Evolutionary conservation across 139 green algal species (phyloP), one percentile per base, ranked within the genome.

Genomic region (Chlamydomonas incerta): DNA sequence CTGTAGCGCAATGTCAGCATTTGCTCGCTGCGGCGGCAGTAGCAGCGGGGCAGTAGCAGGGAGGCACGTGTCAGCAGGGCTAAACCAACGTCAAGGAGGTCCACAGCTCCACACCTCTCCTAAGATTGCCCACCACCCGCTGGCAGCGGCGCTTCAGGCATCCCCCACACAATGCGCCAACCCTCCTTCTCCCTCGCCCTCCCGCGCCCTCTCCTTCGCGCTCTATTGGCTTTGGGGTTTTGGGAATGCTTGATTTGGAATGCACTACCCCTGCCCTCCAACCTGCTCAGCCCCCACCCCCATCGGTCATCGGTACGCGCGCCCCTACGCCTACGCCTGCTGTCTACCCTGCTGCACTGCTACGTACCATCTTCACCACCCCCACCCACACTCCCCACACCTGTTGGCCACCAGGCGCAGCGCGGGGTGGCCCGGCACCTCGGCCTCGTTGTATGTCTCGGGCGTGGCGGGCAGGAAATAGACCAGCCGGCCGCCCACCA

Each of bases 1-100:
- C 90, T 97, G 93, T 98, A 99, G 13, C 92, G 83, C 0, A 47
- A 73, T 9, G 90, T 94, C 15, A 99, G 92, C 4, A 95, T 67
- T 90, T 99, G 97, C 87, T 98, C 95, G 50, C 92, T 93, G 88
- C 80, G 47, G 52, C 13, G 65, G 57, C 34, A 3, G 31, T 15
- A 82, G 47, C 33, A 15, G 28, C 31, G 66, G 29, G 65, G 86
- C 28, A 24, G 34, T 34, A 24, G 3, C 13, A 47, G 17, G 31
- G 4, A 26, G 34, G 62, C 15, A 68, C 1, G 62, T 9, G 28
- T 26, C 55, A 26, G 18, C 55, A 21, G 17, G 11, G 11, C 50
- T 57, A 14, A 10, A 10, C 10, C 50, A 14, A 10, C 50, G 50
- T 10, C 50, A 57, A 10, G 50, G 14, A 20, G 11, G 11, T 14